Conservation (phyloP, 1,284 basidiomycete species). For the Cerrena zonata region DNA sequence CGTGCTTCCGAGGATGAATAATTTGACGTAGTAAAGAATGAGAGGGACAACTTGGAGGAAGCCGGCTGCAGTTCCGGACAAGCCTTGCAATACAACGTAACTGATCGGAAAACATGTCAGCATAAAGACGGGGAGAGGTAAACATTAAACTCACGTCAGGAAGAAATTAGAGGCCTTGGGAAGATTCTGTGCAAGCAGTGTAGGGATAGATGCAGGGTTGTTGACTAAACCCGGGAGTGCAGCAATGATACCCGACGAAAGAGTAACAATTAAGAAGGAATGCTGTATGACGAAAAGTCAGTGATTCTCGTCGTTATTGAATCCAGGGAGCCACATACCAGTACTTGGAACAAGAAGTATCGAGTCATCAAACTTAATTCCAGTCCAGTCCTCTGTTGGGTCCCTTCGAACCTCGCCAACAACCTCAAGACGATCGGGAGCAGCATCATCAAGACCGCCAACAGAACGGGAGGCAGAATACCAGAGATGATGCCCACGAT, state of each 20-base stretch:
- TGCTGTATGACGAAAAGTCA: conserved; percentile 50
- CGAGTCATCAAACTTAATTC: conserved; percentile 89
- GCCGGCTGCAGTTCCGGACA: conserved; percentile 70
- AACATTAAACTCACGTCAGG: conserved; percentile 79
- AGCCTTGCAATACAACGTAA: conserved; percentile 64
- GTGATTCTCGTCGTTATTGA: not conserved
- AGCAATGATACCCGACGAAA: conserved; percentile 75
- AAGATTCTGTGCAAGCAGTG: conserved; percentile 66
- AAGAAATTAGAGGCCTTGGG: conserved; percentile 90
- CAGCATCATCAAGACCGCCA: conserved; percentile 87
- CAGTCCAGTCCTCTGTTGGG: conserved; percentile 74
- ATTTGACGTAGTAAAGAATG: conserved; percentile 80
- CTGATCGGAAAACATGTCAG: conserved; percentile 37
- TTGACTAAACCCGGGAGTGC: conserved; percentile 59
- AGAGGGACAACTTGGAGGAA: conserved; percentile 78
- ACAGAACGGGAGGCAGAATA: conserved; percentile 79
- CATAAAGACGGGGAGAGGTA: not conserved
- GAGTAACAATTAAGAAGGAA: conserved; percentile 83
- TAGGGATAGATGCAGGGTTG: conserved; percentile 59
- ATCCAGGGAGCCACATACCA: conserved; percentile 41
- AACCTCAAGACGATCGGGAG: conserved; percentile 81
- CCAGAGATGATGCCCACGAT: conserved; percentile 86
- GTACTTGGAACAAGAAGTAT: conserved; percentile 88
- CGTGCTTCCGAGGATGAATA: conserved; percentile 80
- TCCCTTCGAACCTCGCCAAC: conserved; percentile 75